Evolutionary conservation across 176 grass and related monocot species (phyloP).

Genomic region (Aegilops longissima): DNA sequence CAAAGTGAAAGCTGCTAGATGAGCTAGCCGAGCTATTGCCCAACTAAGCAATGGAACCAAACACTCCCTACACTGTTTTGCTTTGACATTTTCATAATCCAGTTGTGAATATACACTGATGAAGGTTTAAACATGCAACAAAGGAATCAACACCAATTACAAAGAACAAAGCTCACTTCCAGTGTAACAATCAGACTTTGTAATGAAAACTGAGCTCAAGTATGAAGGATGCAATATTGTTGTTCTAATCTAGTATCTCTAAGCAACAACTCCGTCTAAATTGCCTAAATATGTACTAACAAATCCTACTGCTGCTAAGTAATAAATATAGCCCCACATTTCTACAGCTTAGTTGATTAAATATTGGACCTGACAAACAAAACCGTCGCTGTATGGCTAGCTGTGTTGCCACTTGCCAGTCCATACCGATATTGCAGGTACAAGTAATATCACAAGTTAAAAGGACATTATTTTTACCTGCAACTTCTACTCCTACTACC

Average conservation of each 20-base stretch:
- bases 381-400: not conserved
- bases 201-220: not conserved
- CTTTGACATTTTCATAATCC: not conserved
- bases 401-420: not conserved
- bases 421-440: not conserved
- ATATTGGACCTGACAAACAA: not conserved
- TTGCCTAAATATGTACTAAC: not conserved
- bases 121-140: not conserved
- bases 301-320: not conserved
- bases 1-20: not conserved
- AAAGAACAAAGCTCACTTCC: not conserved
- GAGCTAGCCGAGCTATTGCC: not conserved
- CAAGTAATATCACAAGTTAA: conserved; percentile 5
- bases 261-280: not conserved
- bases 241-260: not conserved
- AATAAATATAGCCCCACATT: conserved; percentile 3
- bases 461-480: not conserved
- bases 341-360: not conserved
- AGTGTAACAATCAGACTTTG: not conserved
- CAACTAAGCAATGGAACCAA: too few relatives aligned
- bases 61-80: not conserved
- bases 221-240: not conserved
- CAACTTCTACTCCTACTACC: conserved; percentile 11
- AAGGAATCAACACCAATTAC: not conserved
- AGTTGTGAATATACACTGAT: not conserved